Evolutionary conservation across 2,329 filamentous ascomycete species (phyloP).

Genomic region (Colletotrichum musae): DNA sequence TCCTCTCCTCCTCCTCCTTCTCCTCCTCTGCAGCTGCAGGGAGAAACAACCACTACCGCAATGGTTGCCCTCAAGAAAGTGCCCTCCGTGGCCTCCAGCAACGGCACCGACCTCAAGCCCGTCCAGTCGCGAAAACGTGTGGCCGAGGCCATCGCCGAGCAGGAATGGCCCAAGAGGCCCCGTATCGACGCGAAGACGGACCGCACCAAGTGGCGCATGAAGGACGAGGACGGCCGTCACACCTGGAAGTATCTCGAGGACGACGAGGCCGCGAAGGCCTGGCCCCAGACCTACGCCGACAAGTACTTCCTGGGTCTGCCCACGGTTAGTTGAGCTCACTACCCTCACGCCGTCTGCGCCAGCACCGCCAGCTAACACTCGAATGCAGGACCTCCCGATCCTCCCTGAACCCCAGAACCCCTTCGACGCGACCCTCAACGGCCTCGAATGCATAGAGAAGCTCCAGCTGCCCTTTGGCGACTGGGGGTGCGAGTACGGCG

Average conservation of each 20-base stretch:
- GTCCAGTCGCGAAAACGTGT: constrained; percentile 59
- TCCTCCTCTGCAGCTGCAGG: background rate
- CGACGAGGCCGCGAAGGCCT: constrained; percentile 76
- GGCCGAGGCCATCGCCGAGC: constrained; percentile 53
- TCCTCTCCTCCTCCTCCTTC: background rate
- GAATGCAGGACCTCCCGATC: constrained; percentile 76
- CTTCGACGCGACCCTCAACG: constrained; percentile 85
- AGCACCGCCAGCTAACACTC: constrained; percentile 23
- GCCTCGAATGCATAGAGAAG: constrained; percentile 88
- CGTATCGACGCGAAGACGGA: constrained; percentile 77
- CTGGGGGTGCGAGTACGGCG: constrained; percentile 98
- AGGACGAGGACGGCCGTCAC: constrained; percentile 86
- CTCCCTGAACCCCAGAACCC: constrained; percentile 80
- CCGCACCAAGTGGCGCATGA: constrained; percentile 85
- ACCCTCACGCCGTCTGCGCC: background rate
- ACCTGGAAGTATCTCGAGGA: constrained; percentile 95
- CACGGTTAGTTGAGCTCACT: constrained; percentile 67
- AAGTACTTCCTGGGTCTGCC: constrained; percentile 89
- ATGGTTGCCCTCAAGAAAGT: constrained; percentile 27
- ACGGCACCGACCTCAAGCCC: constrained; percentile 15
- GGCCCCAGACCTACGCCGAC: constrained; percentile 92
- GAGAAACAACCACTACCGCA: background rate
- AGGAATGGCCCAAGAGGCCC: constrained; percentile 60
- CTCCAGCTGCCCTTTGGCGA: constrained; percentile 91
- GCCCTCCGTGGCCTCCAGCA: constrained; percentile 34